phyloP scores from a whole-genome alignment of 1,284 basidiomycete species.

The Ustilago trichophora region DNA sequence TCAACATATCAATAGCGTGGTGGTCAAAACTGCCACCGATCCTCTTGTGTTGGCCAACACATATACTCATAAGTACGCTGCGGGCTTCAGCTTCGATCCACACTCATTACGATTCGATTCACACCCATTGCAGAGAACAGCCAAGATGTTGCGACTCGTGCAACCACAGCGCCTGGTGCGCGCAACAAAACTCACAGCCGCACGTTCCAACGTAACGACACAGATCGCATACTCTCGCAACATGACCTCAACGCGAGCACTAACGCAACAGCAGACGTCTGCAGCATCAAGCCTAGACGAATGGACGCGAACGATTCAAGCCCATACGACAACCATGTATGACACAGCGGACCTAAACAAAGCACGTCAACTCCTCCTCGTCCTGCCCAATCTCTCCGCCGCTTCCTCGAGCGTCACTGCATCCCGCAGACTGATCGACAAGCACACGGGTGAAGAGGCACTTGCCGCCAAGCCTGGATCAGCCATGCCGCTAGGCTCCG shows the following conservation, averaged over 20 bases:
- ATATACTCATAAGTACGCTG: no score
- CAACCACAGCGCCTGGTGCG: conserved; percentile 10
- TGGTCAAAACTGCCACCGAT: no score
- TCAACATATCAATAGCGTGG: no score
- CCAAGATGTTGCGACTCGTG: conserved; percentile 4
- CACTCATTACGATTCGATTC: no score
- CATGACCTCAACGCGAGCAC: not conserved
- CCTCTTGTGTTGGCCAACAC: no score
- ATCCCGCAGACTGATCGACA: conserved; percentile 6
- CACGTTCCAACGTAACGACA: not conserved
- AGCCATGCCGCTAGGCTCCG: conserved; percentile 23
- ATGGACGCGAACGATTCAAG: conserved; percentile 17
- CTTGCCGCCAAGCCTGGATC: not conserved
- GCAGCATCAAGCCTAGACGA: conserved; percentile 15
- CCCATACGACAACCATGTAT: conserved; percentile 18
- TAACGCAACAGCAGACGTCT: not conserved
- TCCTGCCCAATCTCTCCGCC: conserved; percentile 15
- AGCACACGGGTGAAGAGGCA: conserved; percentile 20
- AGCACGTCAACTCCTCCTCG: conserved; percentile 34
- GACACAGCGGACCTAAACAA: conserved; percentile 42
- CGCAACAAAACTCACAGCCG: not conserved
- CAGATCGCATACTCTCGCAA: not conserved
- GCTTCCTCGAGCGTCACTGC: not conserved
- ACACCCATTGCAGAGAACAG: not conserved
- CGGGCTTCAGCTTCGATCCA: no score